These are phyloP conservation scores for Thielaviopsis populi DNA, from an alignment of 2,329 filamentous ascomycete species.

Conservation along the genomic window DNA sequence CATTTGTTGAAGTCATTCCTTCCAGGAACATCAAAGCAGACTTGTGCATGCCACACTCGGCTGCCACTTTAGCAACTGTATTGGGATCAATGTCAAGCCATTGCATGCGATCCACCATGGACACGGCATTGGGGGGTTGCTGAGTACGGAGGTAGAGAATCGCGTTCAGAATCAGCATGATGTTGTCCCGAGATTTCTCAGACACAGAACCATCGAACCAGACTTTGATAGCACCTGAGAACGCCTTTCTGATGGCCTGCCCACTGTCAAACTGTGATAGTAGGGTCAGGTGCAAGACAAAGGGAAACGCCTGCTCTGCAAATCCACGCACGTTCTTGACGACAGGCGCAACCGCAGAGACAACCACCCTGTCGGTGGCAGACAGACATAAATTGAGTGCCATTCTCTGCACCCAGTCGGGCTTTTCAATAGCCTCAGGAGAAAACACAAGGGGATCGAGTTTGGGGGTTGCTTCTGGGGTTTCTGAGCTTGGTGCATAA, in stretches of 20 bases:
- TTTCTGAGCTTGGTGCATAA: constrained; percentile 40
- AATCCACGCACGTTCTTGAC: constrained; percentile 52
- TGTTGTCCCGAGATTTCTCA: constrained; percentile 46
- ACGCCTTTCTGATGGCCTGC: constrained; percentile 39
- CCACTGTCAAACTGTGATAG: constrained; percentile 49
- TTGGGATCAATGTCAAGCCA: constrained; percentile 80
- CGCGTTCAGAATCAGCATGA: constrained; percentile 68
- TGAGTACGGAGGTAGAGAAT: constrained; percentile 83
- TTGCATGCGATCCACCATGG: constrained; percentile 58
- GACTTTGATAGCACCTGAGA: constrained; percentile 50
- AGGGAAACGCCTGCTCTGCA: constrained; percentile 62
- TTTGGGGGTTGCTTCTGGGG: not conserved
- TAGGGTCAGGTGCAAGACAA: constrained; percentile 70
- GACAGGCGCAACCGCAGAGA: constrained; percentile 53
- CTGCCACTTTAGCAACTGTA: constrained; percentile 54
- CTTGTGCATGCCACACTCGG: constrained; percentile 70
- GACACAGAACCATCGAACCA: constrained; percentile 28
- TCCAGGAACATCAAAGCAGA: constrained; percentile 75
- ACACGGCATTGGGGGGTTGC: constrained; percentile 55
- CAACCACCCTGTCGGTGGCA: constrained; percentile 33
- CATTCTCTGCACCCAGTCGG: constrained; percentile 48
- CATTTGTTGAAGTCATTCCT: constrained; percentile 27
- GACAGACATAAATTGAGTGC: constrained; percentile 23
- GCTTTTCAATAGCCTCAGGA: constrained; percentile 29
- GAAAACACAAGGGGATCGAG: constrained; percentile 23